Evolutionary conservation across 495 filamentous ascomycete genomes (phyloP).

Genomic region (Alectoria sarmentosa): DNA sequence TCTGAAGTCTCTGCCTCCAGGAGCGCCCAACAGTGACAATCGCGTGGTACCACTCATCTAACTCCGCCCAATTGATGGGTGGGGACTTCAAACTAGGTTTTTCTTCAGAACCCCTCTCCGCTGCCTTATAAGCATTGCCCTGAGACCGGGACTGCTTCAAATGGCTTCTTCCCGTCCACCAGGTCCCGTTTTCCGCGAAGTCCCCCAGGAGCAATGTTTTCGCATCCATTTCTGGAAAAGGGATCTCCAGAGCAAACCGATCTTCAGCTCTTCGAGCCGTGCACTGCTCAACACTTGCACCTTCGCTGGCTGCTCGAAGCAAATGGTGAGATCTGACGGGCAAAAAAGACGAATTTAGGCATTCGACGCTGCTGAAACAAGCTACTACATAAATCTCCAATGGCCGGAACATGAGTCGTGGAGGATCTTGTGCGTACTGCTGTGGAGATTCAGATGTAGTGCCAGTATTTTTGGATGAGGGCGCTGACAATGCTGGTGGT

Average conservation of each 20-base stretch:
- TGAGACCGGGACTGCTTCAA: conserved; percentile 5
- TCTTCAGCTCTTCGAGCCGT: conserved; percentile 28
- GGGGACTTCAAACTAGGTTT: conserved; percentile 56
- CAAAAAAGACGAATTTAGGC: conserved; percentile 67
- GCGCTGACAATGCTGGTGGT: conserved; percentile 5
- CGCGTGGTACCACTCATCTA: conserved; percentile 70
- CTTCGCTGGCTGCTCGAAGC: conserved; percentile 38
- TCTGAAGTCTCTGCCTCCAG: conserved; percentile 48
- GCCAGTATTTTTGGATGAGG: background rate
- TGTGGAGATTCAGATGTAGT: background rate
- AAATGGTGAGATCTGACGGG: conserved; percentile 35
- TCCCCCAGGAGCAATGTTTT: conserved; percentile 76
- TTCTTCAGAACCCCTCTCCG: conserved; percentile 25
- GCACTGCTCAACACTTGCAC: conserved; percentile 18
- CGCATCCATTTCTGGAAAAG: conserved; percentile 56
- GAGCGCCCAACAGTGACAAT: conserved; percentile 56
- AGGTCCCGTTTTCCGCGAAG: conserved; percentile 73
- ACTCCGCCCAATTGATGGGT: conserved; percentile 66
- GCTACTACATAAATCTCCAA: conserved; percentile 69
- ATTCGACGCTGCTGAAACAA: conserved; percentile 61
- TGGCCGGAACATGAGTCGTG: conserved; percentile 51
- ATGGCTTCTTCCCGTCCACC: conserved; percentile 59
- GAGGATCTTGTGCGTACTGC: conserved; percentile 19
- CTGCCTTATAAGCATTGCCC: conserved; percentile 19
- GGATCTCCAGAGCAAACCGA: conserved; percentile 25